These are phyloP conservation scores for Boletellus deceptivus DNA, from an alignment of 1,284 basidiomycete species.

Conservation along the genomic window DNA sequence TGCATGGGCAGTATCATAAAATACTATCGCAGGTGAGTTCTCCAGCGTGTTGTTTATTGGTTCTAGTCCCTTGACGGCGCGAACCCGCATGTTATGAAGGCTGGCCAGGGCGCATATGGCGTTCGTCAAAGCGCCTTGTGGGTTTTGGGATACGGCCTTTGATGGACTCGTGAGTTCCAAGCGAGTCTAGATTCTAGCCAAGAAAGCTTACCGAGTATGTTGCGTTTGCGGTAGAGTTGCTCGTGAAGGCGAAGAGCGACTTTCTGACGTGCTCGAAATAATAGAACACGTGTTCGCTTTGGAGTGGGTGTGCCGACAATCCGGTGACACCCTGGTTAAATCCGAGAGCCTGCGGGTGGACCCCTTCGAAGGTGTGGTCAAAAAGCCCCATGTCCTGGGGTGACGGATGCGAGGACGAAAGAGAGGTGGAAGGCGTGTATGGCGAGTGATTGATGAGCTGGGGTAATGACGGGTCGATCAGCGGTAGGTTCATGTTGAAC, in stretches of 20 bases:
- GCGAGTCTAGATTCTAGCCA: constrained; percentile 1
- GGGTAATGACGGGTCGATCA: constrained; percentile 28
- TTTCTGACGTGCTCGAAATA: constrained; percentile 67
- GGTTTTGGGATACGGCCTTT: constrained; percentile 63
- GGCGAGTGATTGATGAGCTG: constrained; percentile 32
- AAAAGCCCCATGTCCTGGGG: constrained; percentile 31
- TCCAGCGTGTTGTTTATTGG: constrained; percentile 52
- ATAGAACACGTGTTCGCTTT: constrained; percentile 57
- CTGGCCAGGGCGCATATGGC: constrained; percentile 74
- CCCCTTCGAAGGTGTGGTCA: constrained; percentile 28
- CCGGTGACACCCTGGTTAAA: constrained; percentile 22
- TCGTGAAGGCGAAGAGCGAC: constrained; percentile 57
- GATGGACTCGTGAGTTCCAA: constrained; percentile 11
- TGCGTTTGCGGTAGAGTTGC: constrained; percentile 53
- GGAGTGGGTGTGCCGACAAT: constrained; percentile 41
- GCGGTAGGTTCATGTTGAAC: constrained; percentile 28
- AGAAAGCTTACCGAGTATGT: constrained; percentile 54
- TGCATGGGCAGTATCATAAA: constrained; percentile 66
- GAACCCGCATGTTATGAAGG: constrained; percentile 62
- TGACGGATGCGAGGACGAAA: constrained; percentile 33
- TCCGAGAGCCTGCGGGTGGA: constrained; percentile 19
- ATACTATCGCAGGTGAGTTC: constrained; percentile 58
- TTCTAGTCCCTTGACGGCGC: constrained; percentile 58
- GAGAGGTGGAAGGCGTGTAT: constrained; percentile 33
- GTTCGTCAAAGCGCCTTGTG: constrained; percentile 64